These are phyloP conservation scores for Leccinellum albellum DNA, from an alignment of 768 basidiomycete species.

Conservation along the genomic window DNA sequence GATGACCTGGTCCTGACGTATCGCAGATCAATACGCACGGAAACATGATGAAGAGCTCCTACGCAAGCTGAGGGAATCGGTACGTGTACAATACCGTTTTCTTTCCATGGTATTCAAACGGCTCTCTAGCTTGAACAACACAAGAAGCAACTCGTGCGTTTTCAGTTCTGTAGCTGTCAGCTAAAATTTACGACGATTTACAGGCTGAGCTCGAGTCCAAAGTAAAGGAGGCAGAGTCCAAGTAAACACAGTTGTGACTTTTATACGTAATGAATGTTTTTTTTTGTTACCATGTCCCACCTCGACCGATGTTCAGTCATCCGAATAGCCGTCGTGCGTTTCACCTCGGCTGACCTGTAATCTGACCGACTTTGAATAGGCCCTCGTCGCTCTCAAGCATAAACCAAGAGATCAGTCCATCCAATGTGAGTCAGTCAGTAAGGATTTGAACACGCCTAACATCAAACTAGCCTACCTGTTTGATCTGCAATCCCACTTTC, in stretches of 20 bases:
- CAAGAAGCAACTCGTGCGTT: constrained; percentile 32
- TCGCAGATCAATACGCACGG: constrained; percentile 60
- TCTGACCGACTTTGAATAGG: constrained; percentile 15
- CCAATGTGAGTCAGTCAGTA: constrained; percentile 13
- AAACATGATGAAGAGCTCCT: constrained; percentile 56
- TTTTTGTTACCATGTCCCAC: neutral
- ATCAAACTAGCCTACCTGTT: constrained; percentile 25
- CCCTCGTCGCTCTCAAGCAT: constrained; percentile 22
- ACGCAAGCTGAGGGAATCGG: constrained; percentile 55
- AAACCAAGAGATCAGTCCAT: constrained; percentile 24
- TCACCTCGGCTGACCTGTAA: neutral
- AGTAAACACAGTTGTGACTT: constrained; percentile 8
- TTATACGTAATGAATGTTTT: constrained; percentile 1
- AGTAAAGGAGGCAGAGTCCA: constrained; percentile 21
- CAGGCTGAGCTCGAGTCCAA: constrained; percentile 31
- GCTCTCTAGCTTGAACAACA: constrained; percentile 28
- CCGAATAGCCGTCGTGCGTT: constrained; percentile 25
- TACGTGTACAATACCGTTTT: constrained; percentile 30
- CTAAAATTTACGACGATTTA: constrained; percentile 9
- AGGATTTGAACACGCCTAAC: too few relatives aligned
- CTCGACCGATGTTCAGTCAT: constrained; percentile 11
- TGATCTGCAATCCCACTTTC: constrained; percentile 26
- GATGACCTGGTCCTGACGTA: constrained; percentile 1
- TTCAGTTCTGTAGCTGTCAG: constrained; percentile 3
- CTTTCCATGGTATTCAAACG: neutral